phyloP scores from a whole-genome alignment of 177 flowering plant species.

The Vitis hybrid region DNA sequence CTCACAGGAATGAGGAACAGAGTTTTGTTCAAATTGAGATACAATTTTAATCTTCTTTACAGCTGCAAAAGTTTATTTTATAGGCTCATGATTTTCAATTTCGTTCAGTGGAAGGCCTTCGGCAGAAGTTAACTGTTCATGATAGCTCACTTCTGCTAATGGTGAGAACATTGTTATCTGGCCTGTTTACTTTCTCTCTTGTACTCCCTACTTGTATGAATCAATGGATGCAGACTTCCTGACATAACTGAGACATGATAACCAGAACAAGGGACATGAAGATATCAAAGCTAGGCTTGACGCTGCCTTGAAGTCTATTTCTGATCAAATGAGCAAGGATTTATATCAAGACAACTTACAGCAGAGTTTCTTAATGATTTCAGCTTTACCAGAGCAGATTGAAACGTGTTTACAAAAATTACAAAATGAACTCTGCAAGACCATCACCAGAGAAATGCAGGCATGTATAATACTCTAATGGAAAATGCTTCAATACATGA shows the following conservation, averaged over 20 bases:
- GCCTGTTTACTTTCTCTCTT: background rate
- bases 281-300: conserved; percentile 60
- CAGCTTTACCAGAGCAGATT: conserved; percentile 51
- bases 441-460: conserved; percentile 61
- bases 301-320: conserved; percentile 49
- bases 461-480: conserved; percentile 22
- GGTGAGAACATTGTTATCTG: conserved; percentile 39
- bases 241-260: conserved; percentile 11
- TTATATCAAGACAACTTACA: conserved; percentile 38
- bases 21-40: background rate
- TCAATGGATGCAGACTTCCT: background rate
- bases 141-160: conserved; percentile 62
- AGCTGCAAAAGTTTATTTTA: background rate
- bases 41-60: background rate
- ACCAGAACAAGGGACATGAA: conserved; percentile 73
- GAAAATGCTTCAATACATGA: background rate
- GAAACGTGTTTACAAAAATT: conserved; percentile 43
- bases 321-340: conserved; percentile 47
- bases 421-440: conserved; percentile 38
- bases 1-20: background rate
- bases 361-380: conserved; percentile 37
- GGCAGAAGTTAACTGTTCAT: conserved; percentile 57
- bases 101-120: conserved; percentile 65
- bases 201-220: background rate
- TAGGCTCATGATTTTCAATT: conserved; percentile 14